Percentiles rank a stretch among this genome's conserved stretches.
Evolutionary conservation across 805 yeast species (phyloP).

Genomic region (Zygoascus flipseniorum): DNA sequence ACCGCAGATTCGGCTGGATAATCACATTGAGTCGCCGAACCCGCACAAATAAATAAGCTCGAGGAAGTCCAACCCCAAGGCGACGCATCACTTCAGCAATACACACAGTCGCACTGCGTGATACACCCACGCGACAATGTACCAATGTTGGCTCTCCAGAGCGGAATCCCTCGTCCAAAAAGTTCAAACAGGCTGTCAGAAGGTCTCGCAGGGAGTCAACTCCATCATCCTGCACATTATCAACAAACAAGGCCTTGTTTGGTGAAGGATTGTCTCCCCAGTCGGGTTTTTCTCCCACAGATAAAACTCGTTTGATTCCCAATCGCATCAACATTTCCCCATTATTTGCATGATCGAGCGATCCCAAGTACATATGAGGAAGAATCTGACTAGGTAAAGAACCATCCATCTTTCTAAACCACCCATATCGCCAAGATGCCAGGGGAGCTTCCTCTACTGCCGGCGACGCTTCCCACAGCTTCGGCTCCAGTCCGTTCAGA

Average conservation of each 20-base stretch:
- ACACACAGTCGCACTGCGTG: constrained; percentile 90
- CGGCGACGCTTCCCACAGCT: constrained; percentile 58
- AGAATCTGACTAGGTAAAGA: constrained; percentile 77
- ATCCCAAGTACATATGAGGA: constrained; percentile 79
- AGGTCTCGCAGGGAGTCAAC: constrained; percentile 63
- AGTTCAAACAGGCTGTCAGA: constrained; percentile 55
- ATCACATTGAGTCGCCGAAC: constrained; percentile 85
- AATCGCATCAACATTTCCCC: constrained; percentile 52
- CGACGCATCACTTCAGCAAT: constrained; percentile 91
- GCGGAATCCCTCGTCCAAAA: constrained; percentile 47
- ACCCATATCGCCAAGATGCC: constrained; percentile 12
- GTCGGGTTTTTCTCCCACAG: constrained; percentile 73
- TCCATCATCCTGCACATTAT: constrained; percentile 84
- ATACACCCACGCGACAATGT: constrained; percentile 94
- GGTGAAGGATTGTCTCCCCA: constrained; percentile 37
- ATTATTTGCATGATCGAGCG: constrained; percentile 71
- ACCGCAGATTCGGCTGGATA: constrained; percentile 86
- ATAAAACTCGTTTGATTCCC: constrained; percentile 65
- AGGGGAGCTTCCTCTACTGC: constrained; percentile 6
- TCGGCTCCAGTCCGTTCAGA: constrained; percentile 53
- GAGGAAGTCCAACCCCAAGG: constrained; percentile 53
- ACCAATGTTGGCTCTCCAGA: constrained; percentile 50
- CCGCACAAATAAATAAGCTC: constrained; percentile 82
- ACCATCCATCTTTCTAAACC: constrained; percentile 40
- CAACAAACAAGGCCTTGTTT: constrained; percentile 47